Base-by-base conservation (phyloP, 208 protist species). In the Wallacemonas sp. region DNA sequence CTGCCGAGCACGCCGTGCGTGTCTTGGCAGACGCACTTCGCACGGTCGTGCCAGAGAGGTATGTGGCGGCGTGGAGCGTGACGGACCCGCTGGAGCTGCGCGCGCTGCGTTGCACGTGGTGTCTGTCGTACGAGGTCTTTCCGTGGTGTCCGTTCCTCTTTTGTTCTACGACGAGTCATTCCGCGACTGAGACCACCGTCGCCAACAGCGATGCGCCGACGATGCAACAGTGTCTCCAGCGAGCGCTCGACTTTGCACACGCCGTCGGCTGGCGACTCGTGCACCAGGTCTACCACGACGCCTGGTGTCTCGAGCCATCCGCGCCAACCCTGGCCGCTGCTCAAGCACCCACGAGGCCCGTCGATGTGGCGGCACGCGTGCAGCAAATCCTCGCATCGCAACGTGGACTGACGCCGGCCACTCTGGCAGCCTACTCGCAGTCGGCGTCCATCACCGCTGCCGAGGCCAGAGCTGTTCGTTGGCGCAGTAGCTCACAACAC, bases 221-320 rank as follows among this genome's bases (percentile, higher is more conserved):
- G 30, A 58, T 58, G 52, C 29, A 33, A n/a, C 26, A 58, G 29
- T 41, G 52, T 1, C 17, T 83, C 2, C 0, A 11, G 1, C 17
- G 16, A 6, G 21, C 72, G 12, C 36, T 82, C 23, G 14, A 12
- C 1, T 36, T 26, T 2, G 5, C 78, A 27, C 30, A 49, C 5
- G 0, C 38, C 1, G 29, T 54, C 11, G 81, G 78, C 4, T 87
- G 81, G 78, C 27, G 73, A 0, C 41, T 84, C 16, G 72, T 87
- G 16, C 76, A 75, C 44, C 81, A 87, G 49, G 71, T 81, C 29
- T 64, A 70, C 41, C 78, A 81, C 54, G 64, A 63, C 11, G 27
- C 34, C 12, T 83, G 77, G 77, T 67, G 71, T 33, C 54, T 12
- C 38, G 41, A 46, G 34, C 4, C 12, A 12, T 4, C 34, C 34